These are phyloP conservation scores for Nemania sp. DNA, from an alignment of 2,329 filamentous ascomycete genomes.

Conservation along the genomic window DNA sequence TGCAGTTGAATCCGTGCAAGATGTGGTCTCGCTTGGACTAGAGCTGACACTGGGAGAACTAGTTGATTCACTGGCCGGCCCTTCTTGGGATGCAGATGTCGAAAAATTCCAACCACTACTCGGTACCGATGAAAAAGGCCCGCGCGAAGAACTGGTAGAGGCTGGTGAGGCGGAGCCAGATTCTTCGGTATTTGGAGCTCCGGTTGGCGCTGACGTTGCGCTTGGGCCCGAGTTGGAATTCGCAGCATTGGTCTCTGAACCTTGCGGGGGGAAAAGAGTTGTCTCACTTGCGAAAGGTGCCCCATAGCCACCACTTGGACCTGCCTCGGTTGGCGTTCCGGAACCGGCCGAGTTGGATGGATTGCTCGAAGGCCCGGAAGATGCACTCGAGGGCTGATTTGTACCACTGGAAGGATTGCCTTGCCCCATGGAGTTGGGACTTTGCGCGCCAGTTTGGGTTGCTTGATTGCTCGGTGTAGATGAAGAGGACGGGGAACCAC, in stretches of 20 bases:
- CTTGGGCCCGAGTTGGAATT: slow-evolving; percentile 19
- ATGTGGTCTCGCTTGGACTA: slow-evolving; percentile 20
- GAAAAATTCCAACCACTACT: slow-evolving; percentile 40
- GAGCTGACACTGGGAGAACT: slow-evolving; percentile 7
- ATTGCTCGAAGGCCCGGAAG: slow-evolving; percentile 18
- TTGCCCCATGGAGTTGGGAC: slow-evolving; percentile 27
- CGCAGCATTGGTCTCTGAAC: slow-evolving; percentile 14
- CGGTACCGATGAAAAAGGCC: slow-evolving; percentile 34
- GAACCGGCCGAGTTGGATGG: slow-evolving; percentile 9
- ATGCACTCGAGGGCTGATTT: slow-evolving; percentile 4
- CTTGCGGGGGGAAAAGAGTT: slow-evolving; percentile 27
- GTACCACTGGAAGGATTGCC: slow-evolving; percentile 9
- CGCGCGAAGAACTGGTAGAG: slow-evolving; percentile 21
- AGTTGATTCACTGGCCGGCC: slow-evolving; percentile 24
- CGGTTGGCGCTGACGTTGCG: slow-evolving; percentile 25
- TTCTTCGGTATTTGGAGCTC: slow-evolving; percentile 20
- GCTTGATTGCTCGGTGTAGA: slow-evolving; percentile 12
- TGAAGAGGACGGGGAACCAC: slow-evolving; percentile 10
- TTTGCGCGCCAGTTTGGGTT: slow-evolving; percentile 20
- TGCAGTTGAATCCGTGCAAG: slow-evolving; percentile 23
- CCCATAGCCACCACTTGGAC: slow-evolving; percentile 33
- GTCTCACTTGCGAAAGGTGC: slow-evolving; percentile 24
- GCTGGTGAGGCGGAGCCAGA: slow-evolving; percentile 14
- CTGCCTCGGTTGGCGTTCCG: slow-evolving; percentile 14
- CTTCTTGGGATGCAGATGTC: slow-evolving; percentile 25